Evolutionary conservation across 495 filamentous ascomycete genomes (phyloP).

Genomic region (Umbilicaria muhlenbergii): DNA sequence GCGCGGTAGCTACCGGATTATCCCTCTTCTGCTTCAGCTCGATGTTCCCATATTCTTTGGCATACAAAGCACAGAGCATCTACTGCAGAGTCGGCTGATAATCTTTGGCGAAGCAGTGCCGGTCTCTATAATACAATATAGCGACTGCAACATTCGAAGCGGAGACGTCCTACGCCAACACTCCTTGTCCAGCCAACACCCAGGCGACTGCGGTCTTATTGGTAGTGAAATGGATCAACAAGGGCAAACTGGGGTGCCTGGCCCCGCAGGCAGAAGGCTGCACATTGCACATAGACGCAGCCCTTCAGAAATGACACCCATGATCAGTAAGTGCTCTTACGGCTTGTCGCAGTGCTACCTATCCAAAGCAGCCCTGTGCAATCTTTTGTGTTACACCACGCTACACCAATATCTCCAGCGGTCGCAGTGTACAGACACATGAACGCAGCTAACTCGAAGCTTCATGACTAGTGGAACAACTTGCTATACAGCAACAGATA

Average conservation of each 20-base stretch:
- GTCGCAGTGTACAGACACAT: no score
- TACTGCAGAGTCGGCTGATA: no score
- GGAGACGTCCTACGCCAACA: no score
- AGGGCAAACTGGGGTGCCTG: constrained; percentile 58
- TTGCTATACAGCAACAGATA: constrained; percentile 97
- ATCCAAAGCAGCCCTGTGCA: neutral
- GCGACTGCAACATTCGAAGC: no score
- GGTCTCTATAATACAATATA: no score
- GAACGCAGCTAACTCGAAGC: neutral
- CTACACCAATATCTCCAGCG: no score
- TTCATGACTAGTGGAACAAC: constrained; percentile 70
- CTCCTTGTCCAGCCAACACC: constrained; percentile 4
- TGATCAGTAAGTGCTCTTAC: constrained; percentile 79
- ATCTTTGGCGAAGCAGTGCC: no score
- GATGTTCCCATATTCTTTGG: no score
- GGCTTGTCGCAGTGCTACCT: constrained; percentile 1
- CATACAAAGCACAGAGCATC: no score
- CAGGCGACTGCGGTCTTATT: constrained; percentile 8
- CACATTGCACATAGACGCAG: constrained; percentile 96
- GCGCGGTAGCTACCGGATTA: no score
- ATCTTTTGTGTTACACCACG: no score
- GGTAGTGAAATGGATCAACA: constrained; percentile 62
- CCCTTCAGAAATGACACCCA: constrained; percentile 90
- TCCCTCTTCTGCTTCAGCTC: no score
- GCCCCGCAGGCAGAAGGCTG: constrained; percentile 75